phyloP scores from a whole-genome alignment of 352 stramenopile genomes.

The Globisporangium abappressorium region DNA sequence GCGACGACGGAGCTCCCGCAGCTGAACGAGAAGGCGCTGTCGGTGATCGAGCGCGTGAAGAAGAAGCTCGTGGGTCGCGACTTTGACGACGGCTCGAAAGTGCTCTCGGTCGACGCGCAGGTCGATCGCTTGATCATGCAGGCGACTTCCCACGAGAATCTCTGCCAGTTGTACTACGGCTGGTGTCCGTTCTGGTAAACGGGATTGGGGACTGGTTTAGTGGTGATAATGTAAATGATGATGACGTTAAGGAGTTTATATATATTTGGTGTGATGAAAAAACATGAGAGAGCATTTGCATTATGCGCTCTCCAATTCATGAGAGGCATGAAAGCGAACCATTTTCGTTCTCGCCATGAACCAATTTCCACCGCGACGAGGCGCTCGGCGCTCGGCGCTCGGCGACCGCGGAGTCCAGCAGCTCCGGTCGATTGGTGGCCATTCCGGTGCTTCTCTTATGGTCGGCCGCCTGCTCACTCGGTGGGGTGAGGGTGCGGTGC shows the following conservation, averaged over 20 bases:
- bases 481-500: no score
- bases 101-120: conserved; percentile 88
- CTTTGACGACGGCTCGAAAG: conserved; percentile 89
- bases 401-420: no score
- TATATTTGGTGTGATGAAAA: neutral
- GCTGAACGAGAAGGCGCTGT: conserved; percentile 90
- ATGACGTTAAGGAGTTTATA: neutral
- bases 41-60: conserved; percentile 97
- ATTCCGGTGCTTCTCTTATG: no score
- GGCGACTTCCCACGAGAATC: conserved; percentile 98
- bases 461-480: no score
- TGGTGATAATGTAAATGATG: neutral
- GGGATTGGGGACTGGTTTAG: neutral
- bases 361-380: neutral
- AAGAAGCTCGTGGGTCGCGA: conserved; percentile 99
- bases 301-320: neutral
- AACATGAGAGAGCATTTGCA: neutral
- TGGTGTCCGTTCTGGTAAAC: conserved; percentile 93
- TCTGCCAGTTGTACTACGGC: conserved; percentile 99
- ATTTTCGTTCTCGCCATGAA: neutral
- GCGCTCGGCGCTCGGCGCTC: no score
- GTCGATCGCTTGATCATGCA: conserved; percentile 98
- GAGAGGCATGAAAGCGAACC: neutral
- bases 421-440: no score
- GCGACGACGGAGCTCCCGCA: conserved; percentile 64